Conservation (phyloP, 2,329 filamentous ascomycete species). For the Dactylellina cionopaga region DNA sequence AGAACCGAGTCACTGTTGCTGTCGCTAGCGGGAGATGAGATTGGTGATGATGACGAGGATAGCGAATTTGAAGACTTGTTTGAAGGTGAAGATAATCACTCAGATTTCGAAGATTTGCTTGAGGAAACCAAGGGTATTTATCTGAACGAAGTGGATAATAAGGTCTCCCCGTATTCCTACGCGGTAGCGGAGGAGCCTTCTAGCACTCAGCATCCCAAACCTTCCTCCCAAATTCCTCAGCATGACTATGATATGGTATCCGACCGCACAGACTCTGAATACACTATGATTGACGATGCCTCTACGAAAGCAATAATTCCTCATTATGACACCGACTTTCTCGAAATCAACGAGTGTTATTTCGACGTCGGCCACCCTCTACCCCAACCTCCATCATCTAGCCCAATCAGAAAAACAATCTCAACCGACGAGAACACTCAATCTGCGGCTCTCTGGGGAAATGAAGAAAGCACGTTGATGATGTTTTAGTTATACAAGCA, state of each 20-base stretch:
- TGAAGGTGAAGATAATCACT: conserved; percentile 40
- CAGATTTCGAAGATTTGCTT: conserved; percentile 45
- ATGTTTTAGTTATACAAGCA: conserved; percentile 40
- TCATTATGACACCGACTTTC: not conserved
- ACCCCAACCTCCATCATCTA: not conserved
- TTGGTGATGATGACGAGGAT: not conserved
- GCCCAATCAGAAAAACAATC: not conserved
- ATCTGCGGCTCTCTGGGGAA: not conserved
- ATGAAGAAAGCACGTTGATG: conserved; percentile 39
- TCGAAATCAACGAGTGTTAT: conserved; percentile 14
- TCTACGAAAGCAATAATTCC: not conserved
- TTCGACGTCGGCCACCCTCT: not conserved
- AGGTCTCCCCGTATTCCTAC: conserved; percentile 30
- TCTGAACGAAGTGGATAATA: not conserved
- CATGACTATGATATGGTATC: conserved; percentile 24
- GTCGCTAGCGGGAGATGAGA: conserved; percentile 5
- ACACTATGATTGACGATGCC: conserved; percentile 22
- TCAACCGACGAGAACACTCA: not conserved
- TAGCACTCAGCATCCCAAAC: not conserved
- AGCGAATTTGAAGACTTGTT: conserved; percentile 48
- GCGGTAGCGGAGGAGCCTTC: not conserved
- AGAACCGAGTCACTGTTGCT: conserved; percentile 20
- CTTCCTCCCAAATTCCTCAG: not conserved
- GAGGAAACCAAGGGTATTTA: conserved; percentile 14
- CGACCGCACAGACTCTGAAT: conserved; percentile 12